Percentiles rank a stretch among this genome's conserved stretches.
phyloP scores from a whole-genome alignment of 2,329 filamentous ascomycete species.

The Colletotrichum sp. region DNA sequence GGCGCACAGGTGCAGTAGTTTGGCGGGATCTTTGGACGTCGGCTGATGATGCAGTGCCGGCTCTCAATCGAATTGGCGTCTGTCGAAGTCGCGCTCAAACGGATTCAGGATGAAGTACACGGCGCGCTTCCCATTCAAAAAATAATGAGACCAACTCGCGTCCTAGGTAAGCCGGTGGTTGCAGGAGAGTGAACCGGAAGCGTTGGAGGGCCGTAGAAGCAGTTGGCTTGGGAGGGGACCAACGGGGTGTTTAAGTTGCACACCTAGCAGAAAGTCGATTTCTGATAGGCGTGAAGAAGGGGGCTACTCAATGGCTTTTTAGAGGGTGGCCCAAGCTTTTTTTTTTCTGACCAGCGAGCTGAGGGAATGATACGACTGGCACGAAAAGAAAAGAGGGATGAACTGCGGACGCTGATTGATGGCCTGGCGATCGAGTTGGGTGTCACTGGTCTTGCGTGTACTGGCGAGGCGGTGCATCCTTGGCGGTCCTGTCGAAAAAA shows the following conservation, averaged over 20 bases:
- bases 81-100: background rate
- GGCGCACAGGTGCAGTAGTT: conserved; percentile 3
- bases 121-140: background rate
- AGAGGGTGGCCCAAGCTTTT: conserved; percentile 14
- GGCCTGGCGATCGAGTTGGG: background rate
- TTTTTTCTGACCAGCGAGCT: background rate
- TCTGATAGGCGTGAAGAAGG: background rate
- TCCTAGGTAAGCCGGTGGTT: background rate
- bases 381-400: conserved; percentile 3
- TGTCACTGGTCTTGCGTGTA: conserved; percentile 14
- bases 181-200: background rate
- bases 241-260: background rate
- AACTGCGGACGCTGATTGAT: background rate
- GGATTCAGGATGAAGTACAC: background rate
- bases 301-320: background rate
- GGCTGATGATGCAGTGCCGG: background rate
- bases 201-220: background rate
- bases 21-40: background rate
- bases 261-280: background rate
- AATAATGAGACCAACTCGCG: fast-evolving
- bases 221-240: background rate
- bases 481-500: background rate
- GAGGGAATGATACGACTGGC: background rate
- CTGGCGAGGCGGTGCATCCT: conserved; percentile 16
- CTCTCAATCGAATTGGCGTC: background rate